Evolutionary conservation across 176 grass and related monocot species (phyloP), one percentile per base, ranked within the genome.

Genomic region (Phoenix roebelenii): DNA sequence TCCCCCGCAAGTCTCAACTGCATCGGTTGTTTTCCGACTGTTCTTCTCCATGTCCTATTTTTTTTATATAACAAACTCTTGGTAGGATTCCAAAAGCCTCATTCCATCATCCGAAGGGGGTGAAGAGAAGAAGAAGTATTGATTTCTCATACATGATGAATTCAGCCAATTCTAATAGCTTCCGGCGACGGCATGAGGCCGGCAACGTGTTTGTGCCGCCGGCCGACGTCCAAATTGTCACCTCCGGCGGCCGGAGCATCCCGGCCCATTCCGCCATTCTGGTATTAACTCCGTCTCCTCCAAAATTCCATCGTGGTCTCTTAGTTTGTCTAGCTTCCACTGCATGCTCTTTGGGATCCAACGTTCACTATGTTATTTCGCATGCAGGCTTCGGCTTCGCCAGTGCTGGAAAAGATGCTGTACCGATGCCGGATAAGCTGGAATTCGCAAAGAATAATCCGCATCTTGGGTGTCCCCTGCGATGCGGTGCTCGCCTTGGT

Each of bases 321-420:
- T 2, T 44, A 2, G 35, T 44, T 44, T 14, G 35, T 30, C 35
- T 28, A 28, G 25, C 26, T 44, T 12, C 10, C 28, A 6, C 6
- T 0, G 20, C 20, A 20, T 6, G 28, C 12, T 44, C 35, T 44
- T 44, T 9, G 1, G 0, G 12, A 44, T 44, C 35, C 7, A 44
- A 14, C 2, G 9, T 35, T 35, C 5, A 28, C 26, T 28, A 4
- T 4, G 58, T 14, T 44, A 12, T 12, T 44, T 12, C 10, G 9
- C 10, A 44, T 44, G 35, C 52, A 92, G 87, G 93, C 73, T 28
- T 78, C 84, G 24, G 74, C 84, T 30, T 98, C 93, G 50, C 67
- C 82, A 22, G 87, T 97, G 52, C 76, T 92, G 73, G 93, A 83
- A 72, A 65, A 70, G 73, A 85, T 83, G 87, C 78, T 97, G 50